Percentiles rank a stretch among this genome's conserved stretches.
These are phyloP conservation scores for Eucommia ulmoides DNA, from an alignment of 257 asterid species.

Conservation along the genomic window DNA sequence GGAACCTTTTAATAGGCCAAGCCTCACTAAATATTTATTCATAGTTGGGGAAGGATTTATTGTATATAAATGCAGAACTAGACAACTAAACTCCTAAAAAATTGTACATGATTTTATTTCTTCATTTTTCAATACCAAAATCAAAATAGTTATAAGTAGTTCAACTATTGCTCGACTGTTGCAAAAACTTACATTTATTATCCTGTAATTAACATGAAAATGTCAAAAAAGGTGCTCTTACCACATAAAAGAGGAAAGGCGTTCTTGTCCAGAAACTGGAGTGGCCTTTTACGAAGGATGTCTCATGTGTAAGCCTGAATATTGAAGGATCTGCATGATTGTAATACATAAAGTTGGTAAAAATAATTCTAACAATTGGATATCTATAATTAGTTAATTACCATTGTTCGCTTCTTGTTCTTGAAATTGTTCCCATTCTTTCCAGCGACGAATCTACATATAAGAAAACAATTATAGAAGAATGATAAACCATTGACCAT, in stretches of 20 bases:
- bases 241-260: constrained; percentile 54
- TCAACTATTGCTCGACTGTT: neutral
- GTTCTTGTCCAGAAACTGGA: constrained; percentile 49
- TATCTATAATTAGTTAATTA: constrained; percentile 21
- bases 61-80: too few relatives aligned
- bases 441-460: constrained; percentile 86
- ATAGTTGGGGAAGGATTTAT: too few relatives aligned
- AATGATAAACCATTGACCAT: neutral
- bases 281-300: constrained; percentile 83
- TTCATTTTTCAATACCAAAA: neutral
- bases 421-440: constrained; percentile 88
- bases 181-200: neutral
- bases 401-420: too few relatives aligned
- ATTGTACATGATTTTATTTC: neutral
- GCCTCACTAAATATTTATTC: too few relatives aligned
- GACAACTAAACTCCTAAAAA: neutral
- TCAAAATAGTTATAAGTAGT: too few relatives aligned
- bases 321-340: constrained; percentile 48
- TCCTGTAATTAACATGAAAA: neutral
- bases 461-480: neutral
- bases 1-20: too few relatives aligned
- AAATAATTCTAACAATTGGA: constrained; percentile 30
- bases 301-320: constrained; percentile 89
- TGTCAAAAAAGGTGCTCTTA: constrained; percentile 29
- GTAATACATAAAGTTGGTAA: neutral